Evolutionary conservation across 1,139 yeast genomes (phyloP), one percentile per base, ranked within the genome.

Genomic region (Geotrichum histeridarum): DNA sequence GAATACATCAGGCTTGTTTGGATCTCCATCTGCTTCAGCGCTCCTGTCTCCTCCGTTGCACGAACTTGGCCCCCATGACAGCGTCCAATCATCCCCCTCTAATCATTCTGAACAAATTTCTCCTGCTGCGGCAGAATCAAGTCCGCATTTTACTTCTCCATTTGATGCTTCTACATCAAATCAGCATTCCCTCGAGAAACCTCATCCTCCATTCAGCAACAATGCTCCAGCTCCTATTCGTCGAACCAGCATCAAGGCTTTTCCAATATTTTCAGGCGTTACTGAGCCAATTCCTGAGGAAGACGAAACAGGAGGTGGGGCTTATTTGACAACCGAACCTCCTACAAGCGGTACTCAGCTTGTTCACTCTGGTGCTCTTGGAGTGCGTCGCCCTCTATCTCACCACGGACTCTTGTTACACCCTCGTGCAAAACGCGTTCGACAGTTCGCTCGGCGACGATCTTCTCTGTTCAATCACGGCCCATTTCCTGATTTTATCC

Each of bases 381-480:
- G 48, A 6, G 27, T 44, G 12, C 54, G 15, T 22, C 44, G 48
- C 18, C 53, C 38, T 14, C 54, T 37, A 5, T 42, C 35, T 8
- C 50, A 22, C 15, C 50, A 36, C 5, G 55, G 55, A 6, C 44
- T 58, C 14, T 43, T 58, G 8, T 46, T 58, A 8, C 61, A 58
- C 39, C 60, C 61, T 11, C 54, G 61, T 8, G 55, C 56, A 17
- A 57, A 57, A 38, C 50, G 55, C n/a, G 59, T 65, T 18, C 66
- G 68, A 17, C 64, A 71, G 27, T 73, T 70, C n/a, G 59, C 71
- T 2, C 72, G 85, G 54, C 71, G 86, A 53, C 72, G 83, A 53
- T 80, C 86, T 0, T 81, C 88, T 0, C 71, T 80, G 2, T 69
- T 83, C 53, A 74, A 78, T 17, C 74, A 77, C 22, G 81, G 84